A percentile compares a stretch with the other conserved stretches of the same genome.
These are phyloP conservation scores for Jaenimonas drosophilae DNA, from an alignment of 208 protist species.

Conservation along the genomic window DNA sequence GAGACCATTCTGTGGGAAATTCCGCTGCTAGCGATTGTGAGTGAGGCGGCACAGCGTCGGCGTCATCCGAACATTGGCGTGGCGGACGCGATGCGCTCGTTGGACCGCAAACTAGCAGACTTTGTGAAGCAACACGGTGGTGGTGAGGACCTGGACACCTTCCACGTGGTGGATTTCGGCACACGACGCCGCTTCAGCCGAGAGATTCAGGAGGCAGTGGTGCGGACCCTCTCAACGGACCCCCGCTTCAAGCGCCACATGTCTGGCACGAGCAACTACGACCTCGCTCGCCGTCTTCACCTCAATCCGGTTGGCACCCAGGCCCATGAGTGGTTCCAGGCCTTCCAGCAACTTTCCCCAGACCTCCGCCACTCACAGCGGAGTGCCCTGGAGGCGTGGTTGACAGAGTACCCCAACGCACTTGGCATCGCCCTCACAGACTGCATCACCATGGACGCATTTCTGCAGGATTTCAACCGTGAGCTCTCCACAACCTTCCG, in stretches of 20 bases:
- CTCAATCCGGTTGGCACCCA: constrained; percentile 71
- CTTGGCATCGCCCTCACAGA: constrained; percentile 84
- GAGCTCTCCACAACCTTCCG: constrained; percentile 48
- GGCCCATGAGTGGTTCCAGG: constrained; percentile 89
- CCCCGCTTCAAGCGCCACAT: constrained; percentile 40
- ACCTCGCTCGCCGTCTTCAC: constrained; percentile 50
- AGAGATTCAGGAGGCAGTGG: constrained; percentile 67
- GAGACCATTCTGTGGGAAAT: constrained; percentile 87
- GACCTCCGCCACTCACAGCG: constrained; percentile 56
- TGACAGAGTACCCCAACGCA: constrained; percentile 69
- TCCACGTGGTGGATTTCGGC: constrained; percentile 72
- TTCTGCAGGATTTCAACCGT: constrained; percentile 61
- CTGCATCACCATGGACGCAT: constrained; percentile 87
- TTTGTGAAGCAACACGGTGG: constrained; percentile 47
- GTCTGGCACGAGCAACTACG: constrained; percentile 81
- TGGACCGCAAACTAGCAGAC: constrained; percentile 38
- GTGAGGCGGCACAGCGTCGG: constrained; percentile 55
- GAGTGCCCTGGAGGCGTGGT: constrained; percentile 60
- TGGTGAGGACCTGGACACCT: constrained; percentile 29
- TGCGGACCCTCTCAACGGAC: constrained; percentile 36
- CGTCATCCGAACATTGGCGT: constrained; percentile 35
- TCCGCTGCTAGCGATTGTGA: constrained; percentile 71
- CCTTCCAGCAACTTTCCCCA: constrained; percentile 77
- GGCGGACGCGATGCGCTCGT: constrained; percentile 30
- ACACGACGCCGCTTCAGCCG: constrained; percentile 77